phyloP scores from a whole-genome alignment of 148 eudicot genomes.

The Persicaria maculosa region DNA sequence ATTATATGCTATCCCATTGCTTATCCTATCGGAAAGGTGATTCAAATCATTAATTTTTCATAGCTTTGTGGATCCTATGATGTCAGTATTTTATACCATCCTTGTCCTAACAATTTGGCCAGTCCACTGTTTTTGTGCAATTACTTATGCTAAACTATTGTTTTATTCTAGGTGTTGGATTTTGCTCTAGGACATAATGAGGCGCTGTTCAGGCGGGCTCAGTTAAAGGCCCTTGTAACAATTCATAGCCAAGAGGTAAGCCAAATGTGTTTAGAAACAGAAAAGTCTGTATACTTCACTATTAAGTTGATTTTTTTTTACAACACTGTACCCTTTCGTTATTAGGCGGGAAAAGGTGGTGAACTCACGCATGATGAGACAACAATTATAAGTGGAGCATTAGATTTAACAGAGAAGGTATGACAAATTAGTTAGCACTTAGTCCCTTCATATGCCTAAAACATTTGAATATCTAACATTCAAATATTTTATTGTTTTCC shows the following conservation, averaged over 20 bases:
- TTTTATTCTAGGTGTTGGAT: slow-evolving; percentile 60
- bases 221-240: slow-evolving; percentile 84
- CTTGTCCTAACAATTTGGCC: neutral
- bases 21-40: slow-evolving; percentile 90
- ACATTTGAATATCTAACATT: neutral
- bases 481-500: neutral
- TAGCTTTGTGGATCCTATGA: neutral
- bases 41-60: neutral
- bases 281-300: neutral
- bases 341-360: slow-evolving; percentile 47
- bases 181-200: slow-evolving; percentile 64
- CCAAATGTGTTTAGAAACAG: neutral
- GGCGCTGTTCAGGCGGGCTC: slow-evolving; percentile 83
- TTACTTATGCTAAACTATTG: neutral
- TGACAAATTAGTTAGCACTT: neutral
- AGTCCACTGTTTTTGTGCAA: neutral
- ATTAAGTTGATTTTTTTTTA: neutral
- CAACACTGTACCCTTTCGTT: neutral
- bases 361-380: slow-evolving; percentile 46
- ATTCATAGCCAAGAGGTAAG: slow-evolving; percentile 88
- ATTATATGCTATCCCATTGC: slow-evolving; percentile 77
- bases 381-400: slow-evolving; percentile 43
- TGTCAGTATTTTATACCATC: neutral
- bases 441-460: neutral
- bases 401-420: slow-evolving; percentile 49